Percentiles rank a stretch among this genome's conserved stretches.
Conservation (phyloP, 2,329 filamentous ascomycete species). For the Ophiostoma fasciatum region DNA sequence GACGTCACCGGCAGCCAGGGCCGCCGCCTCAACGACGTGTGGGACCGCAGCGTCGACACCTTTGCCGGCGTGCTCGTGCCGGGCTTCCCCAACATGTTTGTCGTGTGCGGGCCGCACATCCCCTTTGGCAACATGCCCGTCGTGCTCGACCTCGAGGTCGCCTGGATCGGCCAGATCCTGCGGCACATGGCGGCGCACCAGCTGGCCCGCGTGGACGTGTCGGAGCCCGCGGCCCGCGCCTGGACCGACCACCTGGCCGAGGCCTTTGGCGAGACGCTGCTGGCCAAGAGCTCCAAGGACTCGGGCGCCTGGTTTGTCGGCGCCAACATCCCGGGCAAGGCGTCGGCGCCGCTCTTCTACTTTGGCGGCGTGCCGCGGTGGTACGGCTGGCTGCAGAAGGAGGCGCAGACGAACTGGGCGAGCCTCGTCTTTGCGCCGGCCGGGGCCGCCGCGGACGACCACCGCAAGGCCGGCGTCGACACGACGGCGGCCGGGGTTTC, state of each 20-base stretch:
- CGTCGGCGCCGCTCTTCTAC: slow-evolving; percentile 9
- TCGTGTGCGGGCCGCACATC: slow-evolving; percentile 10
- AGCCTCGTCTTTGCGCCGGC: neutral
- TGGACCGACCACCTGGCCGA: slow-evolving; percentile 4
- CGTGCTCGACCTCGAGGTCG: slow-evolving; percentile 6
- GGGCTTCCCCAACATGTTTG: slow-evolving; percentile 11
- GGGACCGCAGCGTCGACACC: slow-evolving; percentile 17
- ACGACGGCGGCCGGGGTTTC: too few relatives aligned
- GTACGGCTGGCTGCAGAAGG: slow-evolving; percentile 4
- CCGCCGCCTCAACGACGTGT: slow-evolving; percentile 16
- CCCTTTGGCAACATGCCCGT: slow-evolving; percentile 5
- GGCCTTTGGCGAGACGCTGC: slow-evolving; percentile 3
- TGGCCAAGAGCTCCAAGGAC: slow-evolving; percentile 2
- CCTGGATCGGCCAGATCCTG: slow-evolving; percentile 7
- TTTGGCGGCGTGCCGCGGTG: slow-evolving; percentile 5
- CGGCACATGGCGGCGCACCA: slow-evolving; percentile 4
- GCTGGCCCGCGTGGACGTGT: slow-evolving; percentile 7
- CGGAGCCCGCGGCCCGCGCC: neutral
- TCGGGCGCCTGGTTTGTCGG: slow-evolving; percentile 12
- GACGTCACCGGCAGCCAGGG: slow-evolving; percentile 16
- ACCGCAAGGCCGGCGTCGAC: too few relatives aligned
- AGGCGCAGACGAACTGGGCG: neutral
- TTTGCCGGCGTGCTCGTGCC: slow-evolving; percentile 13
- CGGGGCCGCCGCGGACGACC: neutral
- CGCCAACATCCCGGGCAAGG: slow-evolving; percentile 13